Base-by-base conservation (phyloP, 345 rosid species). In the Boechera stricta region DNA sequence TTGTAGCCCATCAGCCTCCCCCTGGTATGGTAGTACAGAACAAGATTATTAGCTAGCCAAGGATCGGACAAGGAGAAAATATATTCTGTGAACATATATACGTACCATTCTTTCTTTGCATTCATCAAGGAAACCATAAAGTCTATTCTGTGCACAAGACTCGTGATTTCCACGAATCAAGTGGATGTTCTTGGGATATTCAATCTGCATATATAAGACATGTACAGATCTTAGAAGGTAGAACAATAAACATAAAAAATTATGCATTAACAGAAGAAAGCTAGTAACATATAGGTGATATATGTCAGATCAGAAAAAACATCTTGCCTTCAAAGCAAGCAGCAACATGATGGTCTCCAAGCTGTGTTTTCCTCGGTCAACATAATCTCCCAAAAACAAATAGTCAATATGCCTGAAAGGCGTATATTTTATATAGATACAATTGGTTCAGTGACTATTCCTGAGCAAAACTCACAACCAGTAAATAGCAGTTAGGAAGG, bases 131-230 rank as follows among this genome's bases (percentile, higher is more conserved):
- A 94, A 92, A 61, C 98, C 98, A 84, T 85, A 86, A n/a, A 86
- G 70, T 0, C 85, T 82, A 88, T 90, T 92, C 47, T 82, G 87
- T 78, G 78, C 85, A 51, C 81, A 81, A 75, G 97, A 88, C 79
- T 94, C 97, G 47, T 94, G 98, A 80, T 94, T 92, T 84, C 98
- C 97, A 24, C 97, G 91, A 68, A 92, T 89, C 80, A 94, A 69
- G 85, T 92, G 94, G 56, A 94, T 84, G 76, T 87, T 90, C 78
- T 83, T 86, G 8, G 98, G 97, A 77, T 90, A 82, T 64, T 92
- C 89, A 31, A 94, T 85, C 98, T 94, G 83, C 77, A 88, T 41
- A 41, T 6, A 35, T 70, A 73, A 38, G 16, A 76, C 4, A 42
- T 16, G 16, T 16, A 16, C 8, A 62, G 35, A 71, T 58, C 13